Conservation (phyloP, 2,329 filamentous ascomycete species). For the Exophiala sp. region DNA sequence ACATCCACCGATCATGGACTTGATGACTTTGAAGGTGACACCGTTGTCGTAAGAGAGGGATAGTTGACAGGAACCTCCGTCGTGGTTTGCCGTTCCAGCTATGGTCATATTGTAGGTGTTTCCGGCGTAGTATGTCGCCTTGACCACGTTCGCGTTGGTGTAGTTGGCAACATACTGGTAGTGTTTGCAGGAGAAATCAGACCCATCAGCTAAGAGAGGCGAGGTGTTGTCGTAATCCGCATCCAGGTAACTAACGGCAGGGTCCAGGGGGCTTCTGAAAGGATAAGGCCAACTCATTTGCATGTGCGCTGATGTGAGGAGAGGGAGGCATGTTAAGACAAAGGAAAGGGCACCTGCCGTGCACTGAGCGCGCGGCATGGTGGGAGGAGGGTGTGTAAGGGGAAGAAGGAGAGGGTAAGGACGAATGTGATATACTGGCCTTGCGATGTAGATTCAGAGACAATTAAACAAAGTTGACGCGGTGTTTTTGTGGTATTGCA, state of each 20-base stretch:
- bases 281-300: conserved; percentile 56
- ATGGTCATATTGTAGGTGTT: conserved; percentile 62
- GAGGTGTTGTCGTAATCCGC: conserved; percentile 70
- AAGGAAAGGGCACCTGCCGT: conserved; percentile 11
- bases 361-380: conserved; percentile 11
- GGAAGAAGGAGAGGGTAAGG: background rate
- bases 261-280: conserved; percentile 50
- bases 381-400: background rate
- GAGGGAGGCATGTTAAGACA: conserved; percentile 20
- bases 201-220: conserved; percentile 59
- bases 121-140: conserved; percentile 62
- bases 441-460: background rate
- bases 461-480: background rate
- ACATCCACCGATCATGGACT: conserved; percentile 60
- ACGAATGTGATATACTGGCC: background rate
- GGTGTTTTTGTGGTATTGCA: too few species aligned
- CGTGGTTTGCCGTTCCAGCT: conserved; percentile 60
- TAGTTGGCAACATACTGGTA: conserved; percentile 42
- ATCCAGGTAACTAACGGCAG: conserved; percentile 39
- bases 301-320: conserved; percentile 44
- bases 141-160: conserved; percentile 46
- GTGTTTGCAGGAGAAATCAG: conserved; percentile 75
- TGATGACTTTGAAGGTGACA: conserved; percentile 64
- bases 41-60: conserved; percentile 71
- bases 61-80: conserved; percentile 73